Percentiles rank a stretch among this genome's conserved stretches.
These are phyloP conservation scores for Leccinum subgranulosum DNA, from an alignment of 768 basidiomycete species.

Conservation along the genomic window DNA sequence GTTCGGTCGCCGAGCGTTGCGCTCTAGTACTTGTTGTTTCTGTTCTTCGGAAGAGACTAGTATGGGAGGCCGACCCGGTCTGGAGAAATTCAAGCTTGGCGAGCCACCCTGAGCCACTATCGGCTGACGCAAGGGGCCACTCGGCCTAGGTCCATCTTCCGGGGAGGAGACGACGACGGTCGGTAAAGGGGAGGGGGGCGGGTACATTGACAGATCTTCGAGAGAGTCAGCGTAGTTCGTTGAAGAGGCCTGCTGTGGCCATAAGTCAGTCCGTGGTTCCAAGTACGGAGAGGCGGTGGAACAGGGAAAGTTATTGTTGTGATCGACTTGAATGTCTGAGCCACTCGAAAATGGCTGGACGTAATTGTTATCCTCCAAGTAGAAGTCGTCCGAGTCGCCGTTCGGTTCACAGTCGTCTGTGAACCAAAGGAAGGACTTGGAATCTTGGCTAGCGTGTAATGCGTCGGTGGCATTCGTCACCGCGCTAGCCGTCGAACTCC, in stretches of 20 bases:
- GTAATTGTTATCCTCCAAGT: conserved; percentile 44
- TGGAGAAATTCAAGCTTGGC: conserved; percentile 57
- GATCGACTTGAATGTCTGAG: neutral
- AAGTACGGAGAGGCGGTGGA: neutral
- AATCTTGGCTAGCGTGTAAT: conserved; percentile 9
- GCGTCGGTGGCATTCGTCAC: conserved; percentile 23
- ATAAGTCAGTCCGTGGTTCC: conserved; percentile 9
- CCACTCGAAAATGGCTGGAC: neutral
- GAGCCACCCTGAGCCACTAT: conserved; percentile 31
- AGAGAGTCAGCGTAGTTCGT: conserved; percentile 3
- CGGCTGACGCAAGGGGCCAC: conserved; percentile 35
- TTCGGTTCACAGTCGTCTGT: conserved; percentile 34
- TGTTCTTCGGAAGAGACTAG: conserved; percentile 35
- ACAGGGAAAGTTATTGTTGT: neutral
- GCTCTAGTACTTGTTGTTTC: conserved; percentile 50
- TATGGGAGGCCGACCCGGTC: conserved; percentile 51
- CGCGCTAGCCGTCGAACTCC: conserved; percentile 38
- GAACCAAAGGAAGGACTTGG: conserved; percentile 28
- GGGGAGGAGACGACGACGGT: conserved; percentile 55
- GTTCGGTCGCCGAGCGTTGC: conserved; percentile 47
- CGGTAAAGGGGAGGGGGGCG: conserved; percentile 36
- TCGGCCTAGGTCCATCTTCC: conserved; percentile 18
- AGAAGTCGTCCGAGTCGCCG: conserved; percentile 19
- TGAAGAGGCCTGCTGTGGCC: conserved; percentile 12
- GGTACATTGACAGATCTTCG: conserved; percentile 14